Base-by-base conservation (phyloP, 352 stramenopile genomes). In the Plasmopara muralis region DNA sequence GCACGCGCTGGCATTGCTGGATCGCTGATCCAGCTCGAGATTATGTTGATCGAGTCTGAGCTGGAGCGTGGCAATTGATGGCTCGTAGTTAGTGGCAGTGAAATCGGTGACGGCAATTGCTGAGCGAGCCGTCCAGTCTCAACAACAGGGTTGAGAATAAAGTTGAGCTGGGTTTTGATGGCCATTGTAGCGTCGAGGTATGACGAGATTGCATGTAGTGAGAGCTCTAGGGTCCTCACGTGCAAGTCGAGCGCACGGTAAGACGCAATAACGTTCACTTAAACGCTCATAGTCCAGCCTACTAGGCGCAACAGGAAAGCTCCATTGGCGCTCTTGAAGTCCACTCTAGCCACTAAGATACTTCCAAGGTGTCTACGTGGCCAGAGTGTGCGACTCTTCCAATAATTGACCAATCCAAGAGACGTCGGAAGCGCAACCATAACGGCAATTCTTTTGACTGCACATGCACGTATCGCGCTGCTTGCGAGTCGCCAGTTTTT, bases 121-220 rank as follows among this genome's bases (percentile, higher is more conserved):
- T 46, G 56, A 14, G 40, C 20, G 29, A 47, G 18, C 30, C 40
- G 40, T 28, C 1, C 13, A 28, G 42, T 29, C 25, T 47, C 42
- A 14, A 34, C 35, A 14, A 52, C 55, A 6, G 63, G 42, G 25
- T 53, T 54, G 4, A 62, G 62, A 35, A 60, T 64, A 40, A 54
- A 64, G 38, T 64, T 43, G n/a, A 64, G 29, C 12, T 59, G 56
- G 33, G 56, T 58, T 46, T 76, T 76, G 54, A 41, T 35, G 45
- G 54, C 37, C 64, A 73, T 76, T 28, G 25, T 37, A 38, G 15
- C 57, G 57, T 58, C 47, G 53, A 38, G 28, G 15, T 31, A 50
- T 25, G 20, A 35, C 31, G 0, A 35, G 31, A 35, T 35, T 35
- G 6, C 10, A 66, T 1, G 6, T 35, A 35, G 10, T 35, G 10